Percentiles rank a stretch among this genome's conserved stretches.
These are phyloP conservation scores for Decorospora gaudefroyi DNA, from an alignment of 2,329 filamentous ascomycete genomes.

Conservation along the genomic window DNA sequence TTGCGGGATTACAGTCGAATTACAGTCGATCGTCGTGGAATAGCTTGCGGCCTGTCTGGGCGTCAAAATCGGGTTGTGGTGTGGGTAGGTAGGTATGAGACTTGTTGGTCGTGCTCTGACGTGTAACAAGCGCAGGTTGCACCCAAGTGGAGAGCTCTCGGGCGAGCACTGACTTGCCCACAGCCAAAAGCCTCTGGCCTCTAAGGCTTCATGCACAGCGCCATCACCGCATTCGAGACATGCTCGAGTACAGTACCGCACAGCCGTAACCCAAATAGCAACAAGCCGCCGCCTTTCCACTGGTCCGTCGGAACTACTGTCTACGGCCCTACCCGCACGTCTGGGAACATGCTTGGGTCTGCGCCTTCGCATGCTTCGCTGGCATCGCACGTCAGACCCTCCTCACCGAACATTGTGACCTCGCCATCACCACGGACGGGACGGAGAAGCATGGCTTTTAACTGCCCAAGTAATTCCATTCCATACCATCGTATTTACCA, in stretches of 20 bases:
- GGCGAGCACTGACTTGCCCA: too few relatives aligned
- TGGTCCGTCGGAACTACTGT: background rate
- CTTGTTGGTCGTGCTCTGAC: constrained; percentile 24
- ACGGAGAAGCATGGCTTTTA: too few relatives aligned
- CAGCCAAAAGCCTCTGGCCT: too few relatives aligned
- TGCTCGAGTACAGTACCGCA: too few relatives aligned
- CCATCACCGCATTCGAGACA: constrained; percentile 2
- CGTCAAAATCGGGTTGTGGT: too few relatives aligned
- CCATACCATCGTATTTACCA: too few relatives aligned
- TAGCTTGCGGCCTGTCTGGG: background rate
- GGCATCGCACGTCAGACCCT: constrained; percentile 14
- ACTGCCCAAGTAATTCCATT: too few relatives aligned
- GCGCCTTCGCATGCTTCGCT: constrained; percentile 14
- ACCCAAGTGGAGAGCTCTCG: constrained; percentile 16
- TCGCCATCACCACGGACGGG: too few relatives aligned
- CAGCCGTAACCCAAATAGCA: constrained; percentile 7
- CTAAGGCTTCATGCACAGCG: constrained; percentile 6
- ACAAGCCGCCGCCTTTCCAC: background rate
- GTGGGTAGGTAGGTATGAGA: constrained; percentile 15
- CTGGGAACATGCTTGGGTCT: constrained; percentile 12
- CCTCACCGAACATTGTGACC: constrained; percentile 1
- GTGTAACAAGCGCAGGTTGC: constrained; percentile 18
- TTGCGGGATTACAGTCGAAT: constrained; percentile 16
- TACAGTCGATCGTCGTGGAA: background rate
- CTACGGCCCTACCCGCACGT: constrained; percentile 1